A percentile compares a stretch with the other conserved stretches of the same genome.
phyloP scores from a whole-genome alignment of 2,329 filamentous ascomycete species.

The Xenosphaeropsis pyriputrescens region DNA sequence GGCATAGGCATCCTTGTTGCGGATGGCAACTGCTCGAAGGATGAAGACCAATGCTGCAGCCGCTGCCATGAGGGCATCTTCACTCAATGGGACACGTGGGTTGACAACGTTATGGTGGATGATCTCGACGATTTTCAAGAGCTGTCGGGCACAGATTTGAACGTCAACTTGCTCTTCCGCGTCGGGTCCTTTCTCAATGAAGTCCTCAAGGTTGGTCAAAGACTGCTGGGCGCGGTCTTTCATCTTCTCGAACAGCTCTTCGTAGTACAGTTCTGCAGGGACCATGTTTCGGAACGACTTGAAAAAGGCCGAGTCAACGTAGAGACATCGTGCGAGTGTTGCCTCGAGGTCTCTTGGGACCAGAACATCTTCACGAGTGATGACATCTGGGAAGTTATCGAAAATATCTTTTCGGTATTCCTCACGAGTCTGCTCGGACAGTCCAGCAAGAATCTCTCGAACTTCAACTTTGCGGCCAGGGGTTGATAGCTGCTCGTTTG shows the following conservation, averaged over 20 bases:
- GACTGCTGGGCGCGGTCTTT: neutral
- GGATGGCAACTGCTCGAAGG: neutral
- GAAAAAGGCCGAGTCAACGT: slow-evolving; percentile 1
- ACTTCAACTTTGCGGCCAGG: neutral
- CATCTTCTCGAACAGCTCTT: slow-evolving; percentile 1
- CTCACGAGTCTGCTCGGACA: slow-evolving; percentile 1
- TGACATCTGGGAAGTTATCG: neutral
- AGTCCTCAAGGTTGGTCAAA: neutral
- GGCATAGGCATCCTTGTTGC: slow-evolving; percentile 1
- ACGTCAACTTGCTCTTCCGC: neutral
- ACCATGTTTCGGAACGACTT: slow-evolving; percentile 1
- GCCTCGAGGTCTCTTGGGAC: neutral
- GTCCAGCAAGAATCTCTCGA: slow-evolving; percentile 1
- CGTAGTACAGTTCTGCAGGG: neutral
- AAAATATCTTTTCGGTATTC: slow-evolving; percentile 1
- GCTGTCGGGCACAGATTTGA: neutral
- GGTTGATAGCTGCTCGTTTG: neutral
- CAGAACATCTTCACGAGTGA: neutral
- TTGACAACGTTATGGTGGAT: neutral
- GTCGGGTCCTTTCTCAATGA: neutral
- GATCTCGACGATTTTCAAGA: neutral
- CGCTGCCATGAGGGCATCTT: neutral
- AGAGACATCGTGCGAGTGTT: neutral
- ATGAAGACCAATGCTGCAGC: neutral
- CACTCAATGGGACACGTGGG: neutral